Evolutionary conservation across 2,329 filamentous ascomycete genomes (phyloP).

Genomic region (Leptographium lundbergii): DNA sequence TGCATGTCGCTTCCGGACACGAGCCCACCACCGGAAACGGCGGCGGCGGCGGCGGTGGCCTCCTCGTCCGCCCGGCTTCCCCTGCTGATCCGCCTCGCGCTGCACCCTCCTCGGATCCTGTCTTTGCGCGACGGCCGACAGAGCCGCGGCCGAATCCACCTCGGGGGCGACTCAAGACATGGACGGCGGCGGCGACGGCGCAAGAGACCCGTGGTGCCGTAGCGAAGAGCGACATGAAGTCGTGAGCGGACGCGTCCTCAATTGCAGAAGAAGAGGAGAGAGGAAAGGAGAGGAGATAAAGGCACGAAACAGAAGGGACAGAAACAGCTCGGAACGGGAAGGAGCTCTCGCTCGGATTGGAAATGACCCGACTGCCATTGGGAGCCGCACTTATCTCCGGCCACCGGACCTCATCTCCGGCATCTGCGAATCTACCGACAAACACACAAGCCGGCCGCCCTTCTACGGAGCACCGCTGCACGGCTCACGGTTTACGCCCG

Average conservation of each 20-base stretch:
- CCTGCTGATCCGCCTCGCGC: background rate
- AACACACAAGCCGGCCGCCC: too few species aligned
- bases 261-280: background rate
- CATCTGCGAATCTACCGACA: background rate
- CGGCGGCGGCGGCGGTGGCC: constrained; percentile 10
- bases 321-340: background rate
- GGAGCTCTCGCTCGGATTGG: background rate
- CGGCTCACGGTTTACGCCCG: background rate
- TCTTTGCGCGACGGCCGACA: background rate
- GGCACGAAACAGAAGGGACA: background rate
- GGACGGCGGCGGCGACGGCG: background rate
- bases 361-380: background rate
- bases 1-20: constrained; percentile 67
- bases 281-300: background rate
- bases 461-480: too few species aligned
- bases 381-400: background rate
- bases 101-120: background rate
- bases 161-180: background rate
- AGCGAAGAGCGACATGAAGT: background rate
- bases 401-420: background rate
- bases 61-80: background rate
- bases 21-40: constrained; percentile 31
- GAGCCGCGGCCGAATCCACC: background rate
- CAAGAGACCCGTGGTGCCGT: background rate
- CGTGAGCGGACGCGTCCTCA: background rate